These are phyloP conservation scores for Backusella tarrabulga DNA, from an alignment of 192 early-diverging fungal genomes.

Conservation along the genomic window DNA sequence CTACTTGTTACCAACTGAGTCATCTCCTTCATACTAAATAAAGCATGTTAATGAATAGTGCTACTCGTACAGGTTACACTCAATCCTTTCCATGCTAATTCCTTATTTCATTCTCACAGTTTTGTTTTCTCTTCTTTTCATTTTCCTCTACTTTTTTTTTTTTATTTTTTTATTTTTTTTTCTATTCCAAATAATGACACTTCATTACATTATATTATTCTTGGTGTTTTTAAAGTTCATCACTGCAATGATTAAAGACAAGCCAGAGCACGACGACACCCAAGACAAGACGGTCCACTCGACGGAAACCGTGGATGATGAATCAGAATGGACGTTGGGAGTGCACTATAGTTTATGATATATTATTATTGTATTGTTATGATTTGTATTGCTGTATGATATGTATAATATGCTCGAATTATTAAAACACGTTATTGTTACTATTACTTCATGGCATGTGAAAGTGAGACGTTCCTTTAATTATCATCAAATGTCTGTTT, in stretches of 20 bases:
- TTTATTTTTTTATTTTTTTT: too few relatives aligned
- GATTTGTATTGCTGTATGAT: too few relatives aligned
- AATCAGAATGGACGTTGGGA: background rate
- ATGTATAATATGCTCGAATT: too few relatives aligned
- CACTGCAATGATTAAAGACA: background rate
- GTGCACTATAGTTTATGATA: background rate
- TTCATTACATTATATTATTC: background rate
- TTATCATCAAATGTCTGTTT: background rate
- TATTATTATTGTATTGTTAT: too few relatives aligned
- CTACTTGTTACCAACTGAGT: background rate
- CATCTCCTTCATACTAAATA: background rate
- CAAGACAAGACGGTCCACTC: background rate
- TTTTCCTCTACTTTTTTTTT: background rate
- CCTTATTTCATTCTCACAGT: background rate
- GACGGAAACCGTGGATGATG: background rate
- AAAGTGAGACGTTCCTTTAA: too few relatives aligned
- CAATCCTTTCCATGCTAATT: background rate
- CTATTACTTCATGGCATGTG: too few relatives aligned
- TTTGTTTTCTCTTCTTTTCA: background rate
- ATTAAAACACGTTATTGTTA: too few relatives aligned
- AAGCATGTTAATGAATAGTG: background rate
- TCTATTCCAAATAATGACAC: background rate
- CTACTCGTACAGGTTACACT: background rate
- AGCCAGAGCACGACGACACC: background rate
- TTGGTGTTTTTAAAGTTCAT: background rate